These are phyloP conservation scores for Penicillium sp. DNA, from an alignment of 2,329 filamentous ascomycete genomes.

Conservation along the genomic window DNA sequence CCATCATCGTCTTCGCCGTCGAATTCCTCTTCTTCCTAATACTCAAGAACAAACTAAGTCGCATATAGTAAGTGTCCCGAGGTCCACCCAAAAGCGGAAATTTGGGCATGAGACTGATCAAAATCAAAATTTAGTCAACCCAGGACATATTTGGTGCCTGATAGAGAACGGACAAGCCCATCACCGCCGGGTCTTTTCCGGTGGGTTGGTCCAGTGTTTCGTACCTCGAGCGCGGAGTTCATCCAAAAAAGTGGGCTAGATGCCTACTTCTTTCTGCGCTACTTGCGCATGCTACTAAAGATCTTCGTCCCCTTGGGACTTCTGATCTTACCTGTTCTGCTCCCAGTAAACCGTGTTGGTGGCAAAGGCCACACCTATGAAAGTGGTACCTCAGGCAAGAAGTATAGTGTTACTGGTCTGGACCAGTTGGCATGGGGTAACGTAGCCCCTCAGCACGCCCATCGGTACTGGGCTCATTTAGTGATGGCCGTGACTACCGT, in stretches of 20 bases:
- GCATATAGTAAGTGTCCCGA: slow-evolving; percentile 68
- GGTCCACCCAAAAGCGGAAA: neutral
- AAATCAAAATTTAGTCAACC: slow-evolving; percentile 57
- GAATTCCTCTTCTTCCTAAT: slow-evolving; percentile 68
- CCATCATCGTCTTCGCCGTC: slow-evolving; percentile 60
- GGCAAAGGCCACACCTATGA: slow-evolving; percentile 60
- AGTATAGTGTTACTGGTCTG: slow-evolving; percentile 59
- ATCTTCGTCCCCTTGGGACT: slow-evolving; percentile 82
- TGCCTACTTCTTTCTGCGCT: slow-evolving; percentile 95
- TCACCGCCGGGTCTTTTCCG: slow-evolving; percentile 58
- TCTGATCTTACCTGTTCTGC: slow-evolving; percentile 75
- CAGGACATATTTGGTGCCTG: slow-evolving; percentile 79
- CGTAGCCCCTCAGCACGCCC: slow-evolving; percentile 60
- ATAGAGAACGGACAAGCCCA: slow-evolving; percentile 74
- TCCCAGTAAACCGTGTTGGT: slow-evolving; percentile 76
- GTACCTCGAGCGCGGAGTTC: slow-evolving; percentile 71
- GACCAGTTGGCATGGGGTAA: slow-evolving; percentile 88
- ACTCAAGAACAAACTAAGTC: slow-evolving; percentile 70
- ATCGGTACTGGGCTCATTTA: slow-evolving; percentile 79
- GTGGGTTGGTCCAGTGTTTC: slow-evolving; percentile 60
- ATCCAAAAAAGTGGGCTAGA: slow-evolving; percentile 95
- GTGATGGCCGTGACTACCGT: slow-evolving; percentile 74
- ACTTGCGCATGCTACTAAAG: slow-evolving; percentile 77
- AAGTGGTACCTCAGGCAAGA: slow-evolving; percentile 36
- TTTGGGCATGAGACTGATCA: slow-evolving; percentile 2